These are phyloP conservation scores for Fusarium sp. DNA, from an alignment of 2,329 filamentous ascomycete genomes.

Conservation along the genomic window DNA sequence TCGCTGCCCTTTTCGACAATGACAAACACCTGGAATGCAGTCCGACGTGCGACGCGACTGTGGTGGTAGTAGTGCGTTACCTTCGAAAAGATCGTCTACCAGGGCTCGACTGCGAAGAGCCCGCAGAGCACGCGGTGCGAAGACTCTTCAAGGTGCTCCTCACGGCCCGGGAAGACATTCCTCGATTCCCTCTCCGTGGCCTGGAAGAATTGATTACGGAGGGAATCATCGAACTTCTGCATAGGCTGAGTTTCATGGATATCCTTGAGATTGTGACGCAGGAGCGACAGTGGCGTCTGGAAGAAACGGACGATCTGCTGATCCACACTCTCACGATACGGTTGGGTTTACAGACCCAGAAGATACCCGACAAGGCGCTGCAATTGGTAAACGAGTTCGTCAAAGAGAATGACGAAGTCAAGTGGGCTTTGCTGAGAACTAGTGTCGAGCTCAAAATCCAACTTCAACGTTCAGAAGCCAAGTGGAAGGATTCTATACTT, in stretches of 20 bases:
- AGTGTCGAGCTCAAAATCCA: background rate
- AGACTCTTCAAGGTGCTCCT: background rate
- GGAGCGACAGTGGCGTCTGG: background rate
- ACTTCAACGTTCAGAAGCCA: background rate
- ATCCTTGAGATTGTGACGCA: background rate
- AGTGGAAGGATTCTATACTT: too few species aligned
- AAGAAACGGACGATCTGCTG: background rate
- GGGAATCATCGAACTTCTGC: background rate
- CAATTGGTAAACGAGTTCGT: background rate
- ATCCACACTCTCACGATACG: background rate
- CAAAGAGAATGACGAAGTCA: too few species aligned
- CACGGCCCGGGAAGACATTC: background rate
- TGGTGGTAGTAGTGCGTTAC: background rate
- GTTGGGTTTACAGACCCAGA: background rate
- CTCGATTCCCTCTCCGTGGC: background rate
- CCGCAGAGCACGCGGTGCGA: too few species aligned
- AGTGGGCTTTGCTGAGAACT: background rate
- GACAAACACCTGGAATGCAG: background rate
- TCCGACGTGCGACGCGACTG: background rate
- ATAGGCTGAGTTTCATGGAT: background rate
- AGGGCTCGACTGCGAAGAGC: background rate
- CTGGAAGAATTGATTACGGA: background rate
- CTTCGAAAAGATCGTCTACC: background rate
- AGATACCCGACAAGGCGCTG: background rate
- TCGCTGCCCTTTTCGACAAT: background rate